Evolutionary conservation across 1,139 yeast species (phyloP).

Genomic region (Saccharomyces hybrid): DNA sequence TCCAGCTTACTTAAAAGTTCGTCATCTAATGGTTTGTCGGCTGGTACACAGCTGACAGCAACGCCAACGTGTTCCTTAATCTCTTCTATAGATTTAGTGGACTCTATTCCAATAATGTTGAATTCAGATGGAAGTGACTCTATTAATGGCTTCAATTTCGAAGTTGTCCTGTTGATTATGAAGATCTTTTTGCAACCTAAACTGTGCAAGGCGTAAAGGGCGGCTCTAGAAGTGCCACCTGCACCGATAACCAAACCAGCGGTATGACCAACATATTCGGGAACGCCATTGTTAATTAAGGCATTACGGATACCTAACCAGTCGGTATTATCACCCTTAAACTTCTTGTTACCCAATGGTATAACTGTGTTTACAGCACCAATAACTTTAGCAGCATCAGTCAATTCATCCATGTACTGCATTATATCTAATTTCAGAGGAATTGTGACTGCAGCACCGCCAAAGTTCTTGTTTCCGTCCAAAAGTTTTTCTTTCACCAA

Average conservation of each 20-base stretch:
- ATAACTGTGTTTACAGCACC: conserved; percentile 93
- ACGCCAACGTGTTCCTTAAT: conserved; percentile 43
- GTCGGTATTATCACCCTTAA: conserved; percentile 88
- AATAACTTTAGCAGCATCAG: conserved; percentile 65
- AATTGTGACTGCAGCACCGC: conserved; percentile 88
- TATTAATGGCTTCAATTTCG: conserved; percentile 56
- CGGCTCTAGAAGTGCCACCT: conserved; percentile 97
- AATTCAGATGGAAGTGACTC: conserved; percentile 53
- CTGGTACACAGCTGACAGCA: conserved; percentile 85
- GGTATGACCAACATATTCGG: conserved; percentile 34
- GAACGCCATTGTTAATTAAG: conserved; percentile 54
- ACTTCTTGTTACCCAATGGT: conserved; percentile 47
- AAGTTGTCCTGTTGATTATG: conserved; percentile 70
- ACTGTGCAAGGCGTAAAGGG: conserved; percentile 73
- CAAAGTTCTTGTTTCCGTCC: conserved; percentile 46
- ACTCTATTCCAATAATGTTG: conserved; percentile 54
- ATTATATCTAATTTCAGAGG: conserved; percentile 80
- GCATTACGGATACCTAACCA: conserved; percentile 84
- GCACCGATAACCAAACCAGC: conserved; percentile 83
- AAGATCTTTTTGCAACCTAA: conserved; percentile 75
- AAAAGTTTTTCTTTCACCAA: conserved; percentile 44
- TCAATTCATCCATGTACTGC: conserved; percentile 52
- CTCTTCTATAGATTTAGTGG: conserved; percentile 38
- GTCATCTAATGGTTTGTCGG: conserved; percentile 65
- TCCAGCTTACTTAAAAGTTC: conserved; percentile 43